Evolutionary conservation across 345 rosid genomes (phyloP).

Genomic region (Isatis tinctoria): DNA sequence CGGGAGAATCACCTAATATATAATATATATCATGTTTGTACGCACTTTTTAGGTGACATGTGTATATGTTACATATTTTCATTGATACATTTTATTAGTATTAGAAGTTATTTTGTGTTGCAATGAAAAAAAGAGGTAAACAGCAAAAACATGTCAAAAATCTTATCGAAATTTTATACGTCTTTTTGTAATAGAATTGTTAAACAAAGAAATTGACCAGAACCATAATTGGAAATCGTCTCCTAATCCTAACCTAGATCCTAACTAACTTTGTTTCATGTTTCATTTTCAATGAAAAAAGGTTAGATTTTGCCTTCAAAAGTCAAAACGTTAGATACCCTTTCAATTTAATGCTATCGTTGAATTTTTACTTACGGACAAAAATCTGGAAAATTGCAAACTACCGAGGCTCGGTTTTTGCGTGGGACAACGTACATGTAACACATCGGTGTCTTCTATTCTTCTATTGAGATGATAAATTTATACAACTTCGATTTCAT

Average conservation of each 20-base stretch:
- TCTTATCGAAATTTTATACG: background rate
- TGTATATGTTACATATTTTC: too few species aligned
- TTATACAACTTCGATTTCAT: background rate
- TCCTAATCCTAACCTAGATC: background rate
- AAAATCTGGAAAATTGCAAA: background rate
- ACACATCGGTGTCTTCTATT: constrained; percentile 10
- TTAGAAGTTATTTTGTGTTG: background rate
- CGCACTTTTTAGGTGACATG: too few species aligned
- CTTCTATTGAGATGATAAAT: constrained; percentile 11
- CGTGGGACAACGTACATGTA: constrained; percentile 5
- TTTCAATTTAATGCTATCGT: background rate
- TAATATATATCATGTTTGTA: too few species aligned
- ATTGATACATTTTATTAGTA: background rate
- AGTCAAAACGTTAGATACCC: constrained; percentile 4
- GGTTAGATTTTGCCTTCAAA: background rate
- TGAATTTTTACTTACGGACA: background rate
- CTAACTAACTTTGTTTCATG: background rate
- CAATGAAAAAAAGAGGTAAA: background rate
- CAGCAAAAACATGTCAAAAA: background rate
- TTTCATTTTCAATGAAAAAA: background rate
- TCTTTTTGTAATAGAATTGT: too few species aligned
- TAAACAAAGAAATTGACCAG: background rate
- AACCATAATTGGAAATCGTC: background rate
- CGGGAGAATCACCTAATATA: too few species aligned
- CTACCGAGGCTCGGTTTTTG: constrained; percentile 6